phyloP scores from a whole-genome alignment of 345 rosid genomes.

The Anastatica hierochuntica region DNA sequence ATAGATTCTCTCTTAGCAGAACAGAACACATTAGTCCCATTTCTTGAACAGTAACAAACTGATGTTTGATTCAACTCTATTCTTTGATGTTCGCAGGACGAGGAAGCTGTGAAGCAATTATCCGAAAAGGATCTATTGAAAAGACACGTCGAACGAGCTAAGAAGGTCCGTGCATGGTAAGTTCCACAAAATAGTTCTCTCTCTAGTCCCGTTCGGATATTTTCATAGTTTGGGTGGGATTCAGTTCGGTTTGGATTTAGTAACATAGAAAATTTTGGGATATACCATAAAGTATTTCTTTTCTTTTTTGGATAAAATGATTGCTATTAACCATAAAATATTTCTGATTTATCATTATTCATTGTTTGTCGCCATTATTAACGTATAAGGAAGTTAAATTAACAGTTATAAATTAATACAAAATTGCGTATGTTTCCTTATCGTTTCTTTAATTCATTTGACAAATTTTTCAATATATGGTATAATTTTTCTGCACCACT shows the following conservation, averaged over 20 bases:
- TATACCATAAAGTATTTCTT: no score
- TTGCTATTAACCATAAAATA: no score
- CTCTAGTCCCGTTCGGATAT: no score
- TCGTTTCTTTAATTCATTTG: no score
- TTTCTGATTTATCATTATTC: neutral
- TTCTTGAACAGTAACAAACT: neutral
- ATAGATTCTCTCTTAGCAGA: no score
- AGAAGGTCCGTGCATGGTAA: conserved; percentile 67
- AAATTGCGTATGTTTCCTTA: neutral
- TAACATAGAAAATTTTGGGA: no score
- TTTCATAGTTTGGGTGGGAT: no score
- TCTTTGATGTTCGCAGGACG: conserved; percentile 37
- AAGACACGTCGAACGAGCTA: conserved; percentile 59
- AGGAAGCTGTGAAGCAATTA: conserved; percentile 40
- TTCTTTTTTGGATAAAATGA: no score
- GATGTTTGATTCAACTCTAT: neutral
- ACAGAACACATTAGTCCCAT: no score
- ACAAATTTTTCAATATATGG: neutral
- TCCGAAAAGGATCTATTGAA: conserved; percentile 57
- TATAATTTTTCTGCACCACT: neutral
- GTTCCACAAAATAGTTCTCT: neutral
- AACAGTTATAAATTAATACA: no score
- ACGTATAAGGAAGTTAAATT: neutral
- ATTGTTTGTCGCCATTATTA: neutral
- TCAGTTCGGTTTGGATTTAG: no score